phyloP scores from a whole-genome alignment of 176 grass and related monocot genomes.

The Musa acuminata region DNA sequence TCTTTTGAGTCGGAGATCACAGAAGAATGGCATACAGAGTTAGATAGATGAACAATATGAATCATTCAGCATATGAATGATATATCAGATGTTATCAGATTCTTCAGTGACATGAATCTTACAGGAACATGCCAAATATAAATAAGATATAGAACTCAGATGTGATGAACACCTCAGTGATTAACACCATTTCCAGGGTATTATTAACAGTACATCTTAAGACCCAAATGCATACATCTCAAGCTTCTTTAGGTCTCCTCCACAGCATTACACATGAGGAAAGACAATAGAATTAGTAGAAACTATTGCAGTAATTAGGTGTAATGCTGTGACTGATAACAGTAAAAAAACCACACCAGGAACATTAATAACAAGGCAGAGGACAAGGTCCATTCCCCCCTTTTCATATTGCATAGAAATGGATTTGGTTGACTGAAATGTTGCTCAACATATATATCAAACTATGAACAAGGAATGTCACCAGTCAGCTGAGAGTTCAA shows the following conservation, averaged over 20 bases:
- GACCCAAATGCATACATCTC: neutral
- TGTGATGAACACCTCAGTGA: too few relatives aligned
- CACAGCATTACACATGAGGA: neutral
- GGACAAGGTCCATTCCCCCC: neutral
- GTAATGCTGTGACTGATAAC: neutral
- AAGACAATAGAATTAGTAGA: conserved; percentile 2
- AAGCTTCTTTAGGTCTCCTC: neutral
- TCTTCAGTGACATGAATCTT: too few relatives aligned
- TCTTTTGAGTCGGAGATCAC: too few relatives aligned
- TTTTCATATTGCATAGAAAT: neutral
- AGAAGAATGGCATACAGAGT: too few relatives aligned
- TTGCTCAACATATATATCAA: neutral
- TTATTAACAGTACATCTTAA: neutral
- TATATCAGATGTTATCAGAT: too few relatives aligned
- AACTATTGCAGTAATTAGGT: neutral
- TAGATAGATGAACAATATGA: too few relatives aligned
- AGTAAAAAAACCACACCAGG: neutral
- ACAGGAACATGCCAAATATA: too few relatives aligned
- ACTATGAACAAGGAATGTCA: neutral
- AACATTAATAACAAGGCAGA: neutral
- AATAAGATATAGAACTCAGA: too few relatives aligned
- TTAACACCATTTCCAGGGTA: too few relatives aligned
- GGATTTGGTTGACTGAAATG: neutral
- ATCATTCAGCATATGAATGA: too few relatives aligned
- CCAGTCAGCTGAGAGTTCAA: conserved; percentile 27